Evolutionary conservation across 306 rosid genomes (phyloP).

Genomic region (Pachyrhizus erosus): DNA sequence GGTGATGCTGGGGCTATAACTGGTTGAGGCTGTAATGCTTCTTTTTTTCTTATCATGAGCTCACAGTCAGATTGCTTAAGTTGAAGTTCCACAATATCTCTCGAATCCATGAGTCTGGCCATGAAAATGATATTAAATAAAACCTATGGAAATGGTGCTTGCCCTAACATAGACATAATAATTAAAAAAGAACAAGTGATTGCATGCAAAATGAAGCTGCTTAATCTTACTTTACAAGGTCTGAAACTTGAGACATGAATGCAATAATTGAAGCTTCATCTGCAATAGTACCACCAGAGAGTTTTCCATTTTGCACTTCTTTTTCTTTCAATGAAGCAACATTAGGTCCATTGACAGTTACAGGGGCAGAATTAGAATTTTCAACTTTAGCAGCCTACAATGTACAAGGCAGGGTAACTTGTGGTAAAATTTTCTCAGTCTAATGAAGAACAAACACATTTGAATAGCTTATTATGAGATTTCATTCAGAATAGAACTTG

Average conservation of each 20-base stretch:
- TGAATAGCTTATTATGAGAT: no score
- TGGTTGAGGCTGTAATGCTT: slow-evolving; percentile 75
- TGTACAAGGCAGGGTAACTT: slow-evolving; percentile 35
- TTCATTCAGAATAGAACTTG: not conserved
- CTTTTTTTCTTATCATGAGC: slow-evolving; percentile 75
- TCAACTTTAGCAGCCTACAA: slow-evolving; percentile 55
- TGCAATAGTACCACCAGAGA: slow-evolving; percentile 36
- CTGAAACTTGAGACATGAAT: slow-evolving; percentile 86
- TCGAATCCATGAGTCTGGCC: slow-evolving; percentile 89
- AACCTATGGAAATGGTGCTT: not conserved
- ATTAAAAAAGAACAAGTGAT: not conserved
- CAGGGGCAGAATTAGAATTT: slow-evolving; percentile 70
- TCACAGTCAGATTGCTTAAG: slow-evolving; percentile 88
- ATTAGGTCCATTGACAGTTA: slow-evolving; percentile 47
- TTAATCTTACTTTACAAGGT: slow-evolving; percentile 81
- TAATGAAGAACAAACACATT: slow-evolving; percentile 7
- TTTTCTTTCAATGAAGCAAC: slow-evolving; percentile 48
- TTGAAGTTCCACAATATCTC: slow-evolving; percentile 89
- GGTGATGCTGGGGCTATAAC: slow-evolving; percentile 42
- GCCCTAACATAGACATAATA: slow-evolving; percentile 8
- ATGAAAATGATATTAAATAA: slow-evolving; percentile 40
- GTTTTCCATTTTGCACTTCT: slow-evolving; percentile 45
- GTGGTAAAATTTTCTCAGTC: not conserved
- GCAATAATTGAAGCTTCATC: slow-evolving; percentile 61
- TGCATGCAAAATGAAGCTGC: not conserved